Evolutionary conservation across 495 filamentous ascomycete genomes (phyloP).

Genomic region (Filosporella fistucella): DNA sequence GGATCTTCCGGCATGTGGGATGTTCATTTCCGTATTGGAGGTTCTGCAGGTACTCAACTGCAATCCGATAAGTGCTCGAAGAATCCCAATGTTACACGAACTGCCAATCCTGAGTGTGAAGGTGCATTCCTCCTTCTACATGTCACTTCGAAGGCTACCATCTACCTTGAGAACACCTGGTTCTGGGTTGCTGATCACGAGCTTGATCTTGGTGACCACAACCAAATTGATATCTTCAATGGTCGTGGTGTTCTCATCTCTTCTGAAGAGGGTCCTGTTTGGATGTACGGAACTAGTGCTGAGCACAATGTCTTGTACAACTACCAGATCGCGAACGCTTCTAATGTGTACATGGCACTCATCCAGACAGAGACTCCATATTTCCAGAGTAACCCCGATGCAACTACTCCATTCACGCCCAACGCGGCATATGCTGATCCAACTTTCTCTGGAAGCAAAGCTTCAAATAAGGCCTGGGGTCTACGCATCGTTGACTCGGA

Average conservation of each 20-base stretch:
- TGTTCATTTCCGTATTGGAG: slow-evolving; percentile 83
- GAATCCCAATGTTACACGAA: slow-evolving; percentile 53
- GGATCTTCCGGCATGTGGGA: slow-evolving; percentile 86
- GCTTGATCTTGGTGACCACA: slow-evolving; percentile 70
- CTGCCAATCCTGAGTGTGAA: slow-evolving; percentile 49
- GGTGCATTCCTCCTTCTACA: slow-evolving; percentile 82
- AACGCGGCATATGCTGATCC: slow-evolving; percentile 69
- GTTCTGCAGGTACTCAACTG: slow-evolving; percentile 73
- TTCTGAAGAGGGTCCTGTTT: slow-evolving; percentile 50
- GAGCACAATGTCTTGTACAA: slow-evolving; percentile 89
- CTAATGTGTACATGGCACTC: slow-evolving; percentile 77
- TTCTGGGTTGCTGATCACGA: slow-evolving; percentile 95
- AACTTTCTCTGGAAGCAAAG: slow-evolving; percentile 58
- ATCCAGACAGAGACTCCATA: slow-evolving; percentile 95
- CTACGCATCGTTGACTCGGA: slow-evolving; percentile 69
- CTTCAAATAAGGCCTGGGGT: slow-evolving; percentile 76
- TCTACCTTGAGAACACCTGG: slow-evolving; percentile 91
- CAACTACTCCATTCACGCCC: slow-evolving; percentile 61
- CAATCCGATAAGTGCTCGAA: slow-evolving; percentile 73
- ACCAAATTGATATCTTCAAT: slow-evolving; percentile 88
- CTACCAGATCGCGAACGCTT: slow-evolving; percentile 73
- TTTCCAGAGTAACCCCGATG: slow-evolving; percentile 80
- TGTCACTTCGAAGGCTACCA: slow-evolving; percentile 61
- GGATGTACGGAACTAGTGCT: slow-evolving; percentile 73
- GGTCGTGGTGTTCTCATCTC: slow-evolving; percentile 65